A percentile compares a stretch with the other conserved stretches of the same genome.
These are phyloP conservation scores for Leonotis leonurus DNA, from an alignment of 257 asterid species.

Conservation along the genomic window DNA sequence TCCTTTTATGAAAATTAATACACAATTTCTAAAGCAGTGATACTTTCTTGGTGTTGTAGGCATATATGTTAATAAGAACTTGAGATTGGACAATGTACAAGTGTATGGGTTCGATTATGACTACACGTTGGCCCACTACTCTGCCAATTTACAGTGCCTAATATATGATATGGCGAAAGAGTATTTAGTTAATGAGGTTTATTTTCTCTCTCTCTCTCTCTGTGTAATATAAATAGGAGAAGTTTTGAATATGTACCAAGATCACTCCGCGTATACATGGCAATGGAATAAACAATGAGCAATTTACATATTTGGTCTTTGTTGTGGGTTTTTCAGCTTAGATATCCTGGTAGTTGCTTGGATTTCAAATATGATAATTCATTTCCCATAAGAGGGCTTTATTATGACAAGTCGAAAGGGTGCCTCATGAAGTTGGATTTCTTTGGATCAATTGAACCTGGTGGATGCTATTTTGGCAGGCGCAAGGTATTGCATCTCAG, in stretches of 20 bases:
- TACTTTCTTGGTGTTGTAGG: slow-evolving; percentile 47
- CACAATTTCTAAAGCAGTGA: slow-evolving; percentile 6
- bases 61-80: slow-evolving; percentile 73
- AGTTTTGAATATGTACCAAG: neutral
- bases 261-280: neutral
- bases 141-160: slow-evolving; percentile 72
- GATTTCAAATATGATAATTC: slow-evolving; percentile 66
- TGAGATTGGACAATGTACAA: slow-evolving; percentile 81
- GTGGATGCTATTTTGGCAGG: slow-evolving; percentile 96
- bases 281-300: neutral
- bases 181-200: slow-evolving; percentile 87
- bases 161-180: slow-evolving; percentile 89
- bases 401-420: slow-evolving; percentile 86
- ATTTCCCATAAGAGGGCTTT: slow-evolving; percentile 94
- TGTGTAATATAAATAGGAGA: slow-evolving; percentile 5
- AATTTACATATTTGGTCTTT: neutral
- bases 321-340: slow-evolving; percentile 50
- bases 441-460: slow-evolving; percentile 96
- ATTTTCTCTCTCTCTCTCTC: no score
- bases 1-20: neutral
- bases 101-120: slow-evolving; percentile 96
- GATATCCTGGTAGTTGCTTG: slow-evolving; percentile 83
- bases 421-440: slow-evolving; percentile 93
- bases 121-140: slow-evolving; percentile 96
- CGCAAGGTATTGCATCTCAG: slow-evolving; percentile 46